Conservation (phyloP, 331 rosid species). For the Cydonia oblonga region DNA sequence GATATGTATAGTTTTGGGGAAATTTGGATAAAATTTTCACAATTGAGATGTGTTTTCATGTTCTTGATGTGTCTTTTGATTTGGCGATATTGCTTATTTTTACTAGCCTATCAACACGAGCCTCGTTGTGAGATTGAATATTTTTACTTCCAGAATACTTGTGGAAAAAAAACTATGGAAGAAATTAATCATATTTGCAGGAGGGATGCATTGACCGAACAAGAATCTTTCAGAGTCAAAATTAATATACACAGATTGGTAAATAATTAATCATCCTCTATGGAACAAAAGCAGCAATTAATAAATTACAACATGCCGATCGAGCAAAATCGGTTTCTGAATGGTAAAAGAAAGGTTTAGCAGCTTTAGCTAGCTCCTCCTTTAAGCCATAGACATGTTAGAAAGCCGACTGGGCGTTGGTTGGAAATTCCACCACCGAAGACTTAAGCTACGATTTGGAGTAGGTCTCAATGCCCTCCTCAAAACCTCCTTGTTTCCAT, state of each 20-base stretch:
- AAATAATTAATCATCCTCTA: not conserved
- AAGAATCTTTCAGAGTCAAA: not conserved
- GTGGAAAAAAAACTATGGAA: not conserved
- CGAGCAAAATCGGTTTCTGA: not conserved
- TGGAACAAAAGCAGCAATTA: not conserved
- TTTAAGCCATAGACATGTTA: conserved; percentile 63
- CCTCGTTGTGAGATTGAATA: not conserved
- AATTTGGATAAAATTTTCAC: not conserved
- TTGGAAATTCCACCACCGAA: conserved; percentile 76
- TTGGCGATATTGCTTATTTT: not conserved
- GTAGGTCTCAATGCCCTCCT: conserved; percentile 50
- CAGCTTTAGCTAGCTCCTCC: not conserved
- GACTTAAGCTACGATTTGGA: conserved; percentile 40
- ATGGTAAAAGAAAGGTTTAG: not conserved
- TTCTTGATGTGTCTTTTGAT: not conserved
- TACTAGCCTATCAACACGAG: not conserved
- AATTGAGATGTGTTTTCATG: not conserved
- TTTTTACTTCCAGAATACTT: not conserved
- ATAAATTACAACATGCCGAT: not conserved
- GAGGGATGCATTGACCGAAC: not conserved
- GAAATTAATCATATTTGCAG: not conserved
- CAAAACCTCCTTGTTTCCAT: conserved; percentile 52
- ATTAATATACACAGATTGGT: not conserved
- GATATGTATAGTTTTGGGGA: not conserved
- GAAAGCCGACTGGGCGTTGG: conserved; percentile 88